Base-by-base conservation (phyloP, 805 yeast species). In the Metschnikowia henanensis region DNA sequence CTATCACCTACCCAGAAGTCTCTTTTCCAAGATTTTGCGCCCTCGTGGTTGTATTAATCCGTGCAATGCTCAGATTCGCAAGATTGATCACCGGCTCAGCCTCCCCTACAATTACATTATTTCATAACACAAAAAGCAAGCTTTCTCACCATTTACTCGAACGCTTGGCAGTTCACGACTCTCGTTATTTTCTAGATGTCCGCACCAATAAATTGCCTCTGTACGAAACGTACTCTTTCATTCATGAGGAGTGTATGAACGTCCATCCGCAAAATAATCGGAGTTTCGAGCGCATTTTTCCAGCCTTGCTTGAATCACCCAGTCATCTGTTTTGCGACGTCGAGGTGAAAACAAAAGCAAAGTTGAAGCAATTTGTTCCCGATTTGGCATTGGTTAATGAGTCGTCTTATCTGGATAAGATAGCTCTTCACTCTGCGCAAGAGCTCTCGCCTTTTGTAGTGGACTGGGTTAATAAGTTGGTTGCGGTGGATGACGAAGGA, bases 391-490 rank as follows among this genome's bases (percentile, higher is more conserved):
- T 55, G 36, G 45, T 46, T 17, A 39, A 43, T 28, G 44, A 47
- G 42, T 8, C 39, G 29, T 33, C 44, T 19, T 52, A 52, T 35
- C 41, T 35, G 41, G 48, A 47, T 18, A 41, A 38, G 45, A 36
- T 46, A 12, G 41, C 54, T 8, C 36, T 41, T 20, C 52, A 47
- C 33, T 31, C 44, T 12, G 49, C 50, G 2, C 38, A 30, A 16
- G 55, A 52, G 36, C 32, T 53, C 33, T 41, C 49, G 30, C 62
- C 65, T 7, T 53, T 60, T 36, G 58, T 80, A 15, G 83, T 82
- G 13, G 86, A 82, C 60, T 82, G 87, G 86, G 79, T 76, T 50
- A 71, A 79, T 51, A 72, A 74, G 38, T 56, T 69, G 57, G 65
- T 80, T 19, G 86, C 87, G 2, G 72, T 75, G 31, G 72, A 77